These are phyloP conservation scores for Daldinia grandis DNA, from an alignment of 495 filamentous ascomycete genomes.

Conservation along the genomic window DNA sequence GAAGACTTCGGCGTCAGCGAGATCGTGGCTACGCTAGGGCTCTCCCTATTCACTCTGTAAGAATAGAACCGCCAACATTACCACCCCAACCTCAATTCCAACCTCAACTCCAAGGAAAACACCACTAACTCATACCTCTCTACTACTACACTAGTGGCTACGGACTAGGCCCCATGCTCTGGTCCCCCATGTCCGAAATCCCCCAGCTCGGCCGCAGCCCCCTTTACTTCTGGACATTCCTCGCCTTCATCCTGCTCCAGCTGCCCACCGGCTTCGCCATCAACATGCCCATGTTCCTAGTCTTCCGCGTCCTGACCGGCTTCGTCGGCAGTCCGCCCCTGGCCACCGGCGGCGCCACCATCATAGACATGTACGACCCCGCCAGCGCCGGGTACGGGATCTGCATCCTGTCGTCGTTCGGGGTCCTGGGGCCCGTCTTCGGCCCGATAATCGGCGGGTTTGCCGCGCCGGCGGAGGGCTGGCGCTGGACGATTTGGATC, in stretches of 20 bases:
- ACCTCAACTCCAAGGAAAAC: background rate
- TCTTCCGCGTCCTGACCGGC: conserved; percentile 40
- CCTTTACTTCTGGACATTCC: conserved; percentile 45
- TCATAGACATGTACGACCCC: conserved; percentile 34
- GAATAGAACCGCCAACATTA: background rate
- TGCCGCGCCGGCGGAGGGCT: conserved; percentile 43
- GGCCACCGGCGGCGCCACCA: conserved; percentile 38
- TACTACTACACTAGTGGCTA: conserved; percentile 35
- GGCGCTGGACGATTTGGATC: conserved; percentile 46
- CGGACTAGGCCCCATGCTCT: conserved; percentile 46
- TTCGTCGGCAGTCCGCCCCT: conserved; percentile 40
- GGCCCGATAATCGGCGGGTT: conserved; percentile 57
- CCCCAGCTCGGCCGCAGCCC: conserved; percentile 38
- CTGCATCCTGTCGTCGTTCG: conserved; percentile 37
- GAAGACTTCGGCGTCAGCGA: conserved; percentile 48
- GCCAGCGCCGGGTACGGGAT: conserved; percentile 18
- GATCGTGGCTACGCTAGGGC: background rate
- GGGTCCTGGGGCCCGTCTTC: conserved; percentile 54
- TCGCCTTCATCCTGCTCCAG: conserved; percentile 41
- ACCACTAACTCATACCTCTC: background rate
- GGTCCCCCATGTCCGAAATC: conserved; percentile 47
- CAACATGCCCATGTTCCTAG: conserved; percentile 42
- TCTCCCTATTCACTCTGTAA: background rate
- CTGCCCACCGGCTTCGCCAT: conserved; percentile 38
- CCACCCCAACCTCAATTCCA: background rate